Base-by-base conservation (phyloP, 208 protist species). In the Kentomonas sorsogonicus region DNA sequence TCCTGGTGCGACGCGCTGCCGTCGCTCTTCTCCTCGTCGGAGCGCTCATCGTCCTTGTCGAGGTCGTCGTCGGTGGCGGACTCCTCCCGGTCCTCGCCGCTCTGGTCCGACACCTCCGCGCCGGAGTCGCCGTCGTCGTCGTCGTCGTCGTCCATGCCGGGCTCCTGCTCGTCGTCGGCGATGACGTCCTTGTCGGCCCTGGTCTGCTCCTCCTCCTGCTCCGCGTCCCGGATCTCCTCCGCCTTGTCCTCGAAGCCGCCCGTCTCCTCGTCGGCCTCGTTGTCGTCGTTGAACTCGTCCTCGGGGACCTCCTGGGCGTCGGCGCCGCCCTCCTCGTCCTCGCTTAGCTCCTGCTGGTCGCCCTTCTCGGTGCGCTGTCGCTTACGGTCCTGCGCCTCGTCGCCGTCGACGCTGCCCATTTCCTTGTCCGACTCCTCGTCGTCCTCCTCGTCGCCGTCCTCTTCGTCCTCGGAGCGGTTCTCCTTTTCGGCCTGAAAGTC, bases 391-490 rank as follows among this genome's bases (percentile, higher is more conserved):
- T 88, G 74, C 61, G 76, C 91, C 13, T 95, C 75, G 47, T 95
- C 90, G 20, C 89, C 84, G 41, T 94, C 87, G 26, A 94, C 90
- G 59, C 79, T 86, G 30, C 91, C 87, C 77, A 89, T 86, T 57
- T 93, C 87, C 63, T 85, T 76, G 16, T 93, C 78, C 5, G 76
- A 84, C 43, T 78, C 71, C 15, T 81, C 83, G 2, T 77, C 77
- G 27, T 65, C 72, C 5, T 86, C 79, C 39, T 93, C 79, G 52
- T 94, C 79, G 27, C 83, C 79, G 23, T 89, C 79, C 2, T 82
- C 60, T 1, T 94, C 78, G 52, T 68, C 79, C 38, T 93, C 86
- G 10, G 90, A 77, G 7, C 83, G 83, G 13, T 72, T 39, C 59
- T 93, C 78, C 52, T 95, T 93, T n/a, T 84, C 45, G 0, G 60